Evolutionary conservation across 495 filamentous ascomycete species (phyloP).

Genomic region (Sporormia fimetaria): DNA sequence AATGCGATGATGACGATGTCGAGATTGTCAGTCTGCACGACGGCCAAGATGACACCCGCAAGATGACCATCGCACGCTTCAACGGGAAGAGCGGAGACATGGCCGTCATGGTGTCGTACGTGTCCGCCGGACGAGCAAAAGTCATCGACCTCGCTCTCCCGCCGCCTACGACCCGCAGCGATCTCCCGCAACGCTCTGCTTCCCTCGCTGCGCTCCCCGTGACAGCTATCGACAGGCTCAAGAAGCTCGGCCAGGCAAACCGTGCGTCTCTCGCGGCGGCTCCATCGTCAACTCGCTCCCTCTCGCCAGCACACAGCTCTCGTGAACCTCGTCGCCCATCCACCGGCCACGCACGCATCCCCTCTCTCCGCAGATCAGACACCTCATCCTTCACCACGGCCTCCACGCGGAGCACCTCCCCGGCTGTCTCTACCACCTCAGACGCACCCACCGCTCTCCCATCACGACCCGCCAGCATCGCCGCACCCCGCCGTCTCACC

Average conservation of each 20-base stretch:
- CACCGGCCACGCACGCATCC: background rate
- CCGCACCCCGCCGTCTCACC: background rate
- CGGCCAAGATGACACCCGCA: conserved; percentile 6
- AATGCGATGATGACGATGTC: conserved; percentile 9
- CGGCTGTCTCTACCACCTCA: conserved; percentile 1
- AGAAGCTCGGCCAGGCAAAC: conserved; percentile 1
- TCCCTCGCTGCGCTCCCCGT: conserved; percentile 18
- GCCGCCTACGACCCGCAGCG: conserved; percentile 16
- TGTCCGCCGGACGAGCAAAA: conserved; percentile 21
- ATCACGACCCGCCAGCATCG: conserved; percentile 8
- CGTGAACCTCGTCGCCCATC: conserved; percentile 8
- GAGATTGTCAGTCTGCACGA: conserved; percentile 11
- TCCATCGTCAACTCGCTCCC: conserved; percentile 7
- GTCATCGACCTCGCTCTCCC: conserved; percentile 17
- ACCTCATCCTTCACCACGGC: background rate
- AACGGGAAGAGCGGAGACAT: conserved; percentile 20
- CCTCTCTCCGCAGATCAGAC: conserved; percentile 5
- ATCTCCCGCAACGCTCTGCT: conserved; percentile 14
- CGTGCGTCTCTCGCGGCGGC: conserved; percentile 9
- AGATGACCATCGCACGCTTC: conserved; percentile 11
- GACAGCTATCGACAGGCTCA: conserved; percentile 11
- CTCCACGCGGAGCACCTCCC: conserved; percentile 12
- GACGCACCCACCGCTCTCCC: background rate
- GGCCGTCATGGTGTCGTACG: conserved; percentile 22
- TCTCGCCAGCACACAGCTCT: conserved; percentile 7